phyloP scores from a whole-genome alignment of 441 rosid genomes.

The Pelargonium australe region DNA sequence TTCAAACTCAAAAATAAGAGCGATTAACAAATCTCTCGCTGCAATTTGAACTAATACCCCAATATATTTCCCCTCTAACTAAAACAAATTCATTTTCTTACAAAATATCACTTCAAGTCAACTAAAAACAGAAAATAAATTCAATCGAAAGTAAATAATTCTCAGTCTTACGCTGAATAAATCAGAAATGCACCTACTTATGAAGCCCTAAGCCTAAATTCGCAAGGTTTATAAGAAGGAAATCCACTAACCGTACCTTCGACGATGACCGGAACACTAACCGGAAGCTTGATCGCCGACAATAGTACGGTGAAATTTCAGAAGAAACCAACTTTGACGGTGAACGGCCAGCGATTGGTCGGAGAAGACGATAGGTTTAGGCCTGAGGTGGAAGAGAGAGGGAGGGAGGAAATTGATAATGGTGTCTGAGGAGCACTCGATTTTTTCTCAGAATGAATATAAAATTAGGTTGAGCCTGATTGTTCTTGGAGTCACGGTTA shows the following conservation, averaged over 20 bases:
- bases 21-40: neutral
- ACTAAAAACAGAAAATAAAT: neutral
- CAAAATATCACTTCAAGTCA: neutral
- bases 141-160: neutral
- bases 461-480: slow-evolving; percentile 19
- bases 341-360: neutral
- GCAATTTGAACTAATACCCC: neutral
- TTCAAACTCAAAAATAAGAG: neutral
- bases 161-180: neutral
- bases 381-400: neutral
- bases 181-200: slow-evolving; percentile 2
- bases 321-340: slow-evolving; percentile 20
- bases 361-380: slow-evolving; percentile 1
- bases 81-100: neutral
- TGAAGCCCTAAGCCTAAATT: slow-evolving; percentile 6
- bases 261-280: slow-evolving; percentile 24
- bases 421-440: slow-evolving; percentile 45
- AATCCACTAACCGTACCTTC: slow-evolving; percentile 23
- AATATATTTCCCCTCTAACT: too few relatives aligned
- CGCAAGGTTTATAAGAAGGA: neutral
- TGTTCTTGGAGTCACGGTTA: slow-evolving; percentile 21
- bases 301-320: slow-evolving; percentile 5
- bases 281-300: slow-evolving; percentile 17
- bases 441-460: slow-evolving; percentile 27
- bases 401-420: slow-evolving; percentile 5